Percentiles rank a stretch among this genome's conserved stretches.
Evolutionary conservation across 2,329 filamentous ascomycete species (phyloP).

Genomic region (Apiospora rasikravindrae): DNA sequence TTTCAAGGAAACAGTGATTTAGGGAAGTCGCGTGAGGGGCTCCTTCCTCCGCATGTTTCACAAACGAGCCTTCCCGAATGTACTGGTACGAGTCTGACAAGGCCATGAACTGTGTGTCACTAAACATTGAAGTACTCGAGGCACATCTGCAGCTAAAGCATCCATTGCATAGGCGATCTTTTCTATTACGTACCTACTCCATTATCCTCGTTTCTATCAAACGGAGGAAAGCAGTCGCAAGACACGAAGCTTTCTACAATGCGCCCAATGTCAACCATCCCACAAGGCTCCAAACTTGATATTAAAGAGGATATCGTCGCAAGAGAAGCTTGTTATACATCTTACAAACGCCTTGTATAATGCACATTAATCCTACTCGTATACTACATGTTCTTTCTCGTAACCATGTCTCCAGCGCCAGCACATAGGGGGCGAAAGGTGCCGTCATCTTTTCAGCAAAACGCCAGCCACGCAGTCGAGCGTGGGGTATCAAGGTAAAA

Average conservation of each 20-base stretch:
- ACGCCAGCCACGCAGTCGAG: background rate
- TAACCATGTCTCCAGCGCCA: conserved; percentile 2
- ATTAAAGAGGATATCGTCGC: background rate
- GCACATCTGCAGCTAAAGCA: too few relatives aligned
- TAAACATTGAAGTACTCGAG: background rate
- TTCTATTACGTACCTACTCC: background rate
- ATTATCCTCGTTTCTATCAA: background rate
- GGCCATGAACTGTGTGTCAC: background rate
- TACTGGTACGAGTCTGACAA: background rate
- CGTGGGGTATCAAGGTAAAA: background rate
- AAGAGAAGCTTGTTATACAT: background rate
- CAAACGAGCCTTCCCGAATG: background rate
- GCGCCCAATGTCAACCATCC: background rate
- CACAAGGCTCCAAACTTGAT: background rate
- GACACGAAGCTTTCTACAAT: background rate
- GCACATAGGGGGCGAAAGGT: background rate
- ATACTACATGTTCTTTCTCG: conserved; percentile 6
- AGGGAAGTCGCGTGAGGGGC: background rate
- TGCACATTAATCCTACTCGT: background rate
- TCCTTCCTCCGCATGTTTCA: background rate
- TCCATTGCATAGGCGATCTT: background rate
- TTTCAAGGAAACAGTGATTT: background rate
- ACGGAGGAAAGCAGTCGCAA: background rate
- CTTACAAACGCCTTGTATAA: background rate
- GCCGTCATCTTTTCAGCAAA: background rate